Evolutionary conservation across 2,329 filamentous ascomycete species (phyloP).

Genomic region (Nothopassalora personata): DNA sequence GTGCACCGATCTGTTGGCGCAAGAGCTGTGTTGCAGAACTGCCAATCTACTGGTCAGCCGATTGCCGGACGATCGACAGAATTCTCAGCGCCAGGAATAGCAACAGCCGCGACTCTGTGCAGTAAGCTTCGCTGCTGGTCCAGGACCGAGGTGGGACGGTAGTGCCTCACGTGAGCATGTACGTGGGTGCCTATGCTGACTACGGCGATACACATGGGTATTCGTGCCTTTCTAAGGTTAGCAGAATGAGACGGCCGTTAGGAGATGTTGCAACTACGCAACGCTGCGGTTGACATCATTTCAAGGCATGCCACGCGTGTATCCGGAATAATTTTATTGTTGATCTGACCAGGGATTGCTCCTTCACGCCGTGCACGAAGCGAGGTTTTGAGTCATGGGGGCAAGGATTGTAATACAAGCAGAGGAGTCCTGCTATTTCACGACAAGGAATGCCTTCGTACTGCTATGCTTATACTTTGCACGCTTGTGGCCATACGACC

Average conservation of each 20-base stretch:
- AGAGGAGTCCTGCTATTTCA: background rate
- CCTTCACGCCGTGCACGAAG: background rate
- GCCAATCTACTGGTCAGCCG: background rate
- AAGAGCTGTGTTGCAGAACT: too few species aligned
- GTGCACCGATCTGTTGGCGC: background rate
- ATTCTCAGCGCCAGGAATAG: conserved; percentile 11
- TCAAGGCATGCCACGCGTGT: background rate
- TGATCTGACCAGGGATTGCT: background rate
- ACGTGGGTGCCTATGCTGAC: background rate
- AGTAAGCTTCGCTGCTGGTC: background rate
- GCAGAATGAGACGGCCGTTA: background rate
- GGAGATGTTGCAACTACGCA: background rate
- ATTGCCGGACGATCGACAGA: background rate
- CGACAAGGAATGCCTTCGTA: background rate
- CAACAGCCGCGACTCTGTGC: conserved; percentile 3
- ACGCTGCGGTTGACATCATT: background rate
- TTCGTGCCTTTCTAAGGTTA: background rate
- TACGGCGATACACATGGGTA: background rate
- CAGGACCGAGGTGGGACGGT: background rate
- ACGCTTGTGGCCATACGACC: background rate
- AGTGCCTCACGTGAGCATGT: background rate
- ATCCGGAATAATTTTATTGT: background rate
- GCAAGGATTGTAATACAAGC: background rate
- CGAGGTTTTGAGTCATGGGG: background rate
- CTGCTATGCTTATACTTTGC: background rate